Evolutionary conservation across 169 alveolate genomes (phyloP).

Genomic region (Plasmodium coatneyi): DNA sequence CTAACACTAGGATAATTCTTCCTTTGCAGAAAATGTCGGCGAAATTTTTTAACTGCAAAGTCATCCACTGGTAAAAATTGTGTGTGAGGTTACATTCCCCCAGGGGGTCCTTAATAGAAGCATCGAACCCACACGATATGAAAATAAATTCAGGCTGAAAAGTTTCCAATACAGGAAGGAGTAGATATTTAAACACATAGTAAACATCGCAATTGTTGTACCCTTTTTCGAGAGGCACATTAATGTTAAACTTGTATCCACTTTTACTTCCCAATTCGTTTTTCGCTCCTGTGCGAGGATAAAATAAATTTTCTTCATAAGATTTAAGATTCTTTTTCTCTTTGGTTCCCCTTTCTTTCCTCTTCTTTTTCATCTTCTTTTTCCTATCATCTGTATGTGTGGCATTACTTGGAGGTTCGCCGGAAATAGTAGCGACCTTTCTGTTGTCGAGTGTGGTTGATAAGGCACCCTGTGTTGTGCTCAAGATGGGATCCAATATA

Average conservation of each 20-base stretch:
- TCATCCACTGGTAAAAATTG: slow-evolving; percentile 92
- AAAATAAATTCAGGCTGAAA: slow-evolving; percentile 95
- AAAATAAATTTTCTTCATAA: slow-evolving; percentile 86
- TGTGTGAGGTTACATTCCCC: slow-evolving; percentile 89
- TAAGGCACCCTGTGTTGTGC: not conserved
- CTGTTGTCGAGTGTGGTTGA: not conserved
- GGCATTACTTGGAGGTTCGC: not conserved
- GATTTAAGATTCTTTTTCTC: not conserved
- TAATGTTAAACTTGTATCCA: slow-evolving; percentile 76
- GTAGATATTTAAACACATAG: slow-evolving; percentile 77
- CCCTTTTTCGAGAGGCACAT: slow-evolving; percentile 81
- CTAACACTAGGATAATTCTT: slow-evolving; percentile 91
- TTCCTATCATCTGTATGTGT: not conserved
- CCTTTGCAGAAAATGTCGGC: slow-evolving; percentile 93
- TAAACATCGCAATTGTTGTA: slow-evolving; percentile 79
- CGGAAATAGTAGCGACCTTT: not conserved
- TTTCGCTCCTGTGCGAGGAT: slow-evolving; percentile 91
- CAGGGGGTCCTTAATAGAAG: slow-evolving; percentile 87
- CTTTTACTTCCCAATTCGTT: slow-evolving; percentile 76
- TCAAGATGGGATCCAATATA: not conserved
- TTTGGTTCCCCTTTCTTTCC: not conserved
- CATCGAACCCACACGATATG: slow-evolving; percentile 96
- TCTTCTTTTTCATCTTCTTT: not conserved
- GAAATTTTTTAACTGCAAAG: slow-evolving; percentile 88
- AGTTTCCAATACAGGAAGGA: slow-evolving; percentile 90